Evolutionary conservation across 2,329 filamentous ascomycete genomes (phyloP).

Genomic region (Colletotrichum lindemuthianum): DNA sequence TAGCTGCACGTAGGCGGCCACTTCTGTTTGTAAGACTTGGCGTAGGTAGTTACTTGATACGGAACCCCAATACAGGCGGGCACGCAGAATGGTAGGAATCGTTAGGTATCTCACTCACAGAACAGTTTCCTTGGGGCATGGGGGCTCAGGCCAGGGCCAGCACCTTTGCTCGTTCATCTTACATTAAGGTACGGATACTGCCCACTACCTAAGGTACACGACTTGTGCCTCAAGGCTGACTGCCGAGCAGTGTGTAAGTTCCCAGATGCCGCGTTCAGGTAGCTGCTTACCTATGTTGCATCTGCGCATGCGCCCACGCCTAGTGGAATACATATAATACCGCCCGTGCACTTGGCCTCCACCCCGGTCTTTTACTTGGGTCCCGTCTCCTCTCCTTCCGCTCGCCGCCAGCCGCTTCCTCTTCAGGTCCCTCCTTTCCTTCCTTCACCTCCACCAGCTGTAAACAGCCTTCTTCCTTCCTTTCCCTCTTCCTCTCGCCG

Average conservation of each 20-base stretch:
- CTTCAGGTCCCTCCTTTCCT: slow-evolving; percentile 31
- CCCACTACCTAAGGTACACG: no score
- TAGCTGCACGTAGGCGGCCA: no score
- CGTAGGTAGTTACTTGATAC: slow-evolving; percentile 18
- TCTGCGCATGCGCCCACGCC: no score
- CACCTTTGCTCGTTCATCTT: no score
- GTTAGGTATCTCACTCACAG: neutral
- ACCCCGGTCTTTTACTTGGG: neutral
- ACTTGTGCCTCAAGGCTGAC: no score
- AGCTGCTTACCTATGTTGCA: no score
- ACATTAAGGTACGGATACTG: no score
- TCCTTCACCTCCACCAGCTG: slow-evolving; percentile 26
- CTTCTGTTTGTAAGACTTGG: slow-evolving; percentile 1
- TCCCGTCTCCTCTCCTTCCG: slow-evolving; percentile 33
- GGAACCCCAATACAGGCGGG: slow-evolving; percentile 14
- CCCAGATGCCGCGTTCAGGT: no score
- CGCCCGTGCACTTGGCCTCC: slow-evolving; percentile 12
- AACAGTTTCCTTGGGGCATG: slow-evolving; percentile 17
- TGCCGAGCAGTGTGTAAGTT: no score
- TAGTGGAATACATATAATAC: neutral
- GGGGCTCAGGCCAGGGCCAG: no score
- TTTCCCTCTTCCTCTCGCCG: slow-evolving; percentile 9
- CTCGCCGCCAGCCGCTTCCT: slow-evolving; percentile 24
- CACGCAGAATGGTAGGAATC: neutral
- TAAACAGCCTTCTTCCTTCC: slow-evolving; percentile 26